Evolutionary conservation across 2,329 filamentous ascomycete genomes (phyloP).

Genomic region (Cordyceps cateniannulata): DNA sequence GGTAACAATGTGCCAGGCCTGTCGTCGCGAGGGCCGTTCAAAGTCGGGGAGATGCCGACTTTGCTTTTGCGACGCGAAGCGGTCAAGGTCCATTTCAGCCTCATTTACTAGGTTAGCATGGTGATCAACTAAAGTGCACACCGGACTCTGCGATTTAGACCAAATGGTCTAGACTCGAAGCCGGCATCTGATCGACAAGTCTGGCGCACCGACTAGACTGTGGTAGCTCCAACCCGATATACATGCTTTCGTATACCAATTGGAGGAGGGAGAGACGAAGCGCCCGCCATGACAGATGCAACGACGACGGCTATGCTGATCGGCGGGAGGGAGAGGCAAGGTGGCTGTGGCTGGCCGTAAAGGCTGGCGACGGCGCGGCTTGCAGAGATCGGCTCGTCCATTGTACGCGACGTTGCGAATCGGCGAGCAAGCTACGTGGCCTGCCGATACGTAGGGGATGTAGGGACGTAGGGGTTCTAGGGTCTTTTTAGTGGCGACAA

Average conservation of each 20-base stretch:
- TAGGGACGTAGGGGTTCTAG: background rate
- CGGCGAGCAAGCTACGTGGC: background rate
- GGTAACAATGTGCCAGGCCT: background rate
- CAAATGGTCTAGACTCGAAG: background rate
- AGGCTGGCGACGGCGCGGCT: background rate
- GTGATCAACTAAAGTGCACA: background rate
- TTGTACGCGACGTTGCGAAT: background rate
- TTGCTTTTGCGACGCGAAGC: constrained; percentile 1
- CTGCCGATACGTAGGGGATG: background rate
- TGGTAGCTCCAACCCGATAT: background rate
- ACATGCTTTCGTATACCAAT: background rate
- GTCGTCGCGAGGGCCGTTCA: background rate
- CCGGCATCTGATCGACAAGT: background rate
- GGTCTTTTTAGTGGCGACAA: background rate
- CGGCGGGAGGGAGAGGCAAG: background rate
- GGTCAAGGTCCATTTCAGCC: constrained; percentile 1
- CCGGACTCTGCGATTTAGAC: background rate
- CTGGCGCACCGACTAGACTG: background rate
- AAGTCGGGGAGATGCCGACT: background rate
- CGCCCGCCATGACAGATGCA: background rate
- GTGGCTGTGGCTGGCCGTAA: background rate
- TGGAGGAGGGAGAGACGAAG: background rate
- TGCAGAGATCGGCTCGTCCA: background rate
- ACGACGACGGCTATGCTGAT: background rate
- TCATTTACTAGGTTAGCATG: background rate